Percentiles rank a stretch among this genome's conserved stretches.
Evolutionary conservation across 2,329 filamentous ascomycete genomes (phyloP).

Genomic region (Xylariaceae sp.): DNA sequence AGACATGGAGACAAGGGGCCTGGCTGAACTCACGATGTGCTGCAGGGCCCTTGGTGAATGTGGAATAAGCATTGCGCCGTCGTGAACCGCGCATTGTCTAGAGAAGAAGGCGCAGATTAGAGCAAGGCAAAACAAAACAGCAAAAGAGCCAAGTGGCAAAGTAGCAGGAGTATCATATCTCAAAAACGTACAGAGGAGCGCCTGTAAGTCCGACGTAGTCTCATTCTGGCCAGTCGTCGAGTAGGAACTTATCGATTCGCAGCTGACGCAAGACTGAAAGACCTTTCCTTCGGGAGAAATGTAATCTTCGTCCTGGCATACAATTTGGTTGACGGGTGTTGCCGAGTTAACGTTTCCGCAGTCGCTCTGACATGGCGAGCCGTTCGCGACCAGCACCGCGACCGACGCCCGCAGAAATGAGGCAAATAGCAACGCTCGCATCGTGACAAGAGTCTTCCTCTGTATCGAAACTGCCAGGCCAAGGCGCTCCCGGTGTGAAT

Average conservation of each 20-base stretch:
- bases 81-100: slow-evolving; percentile 56
- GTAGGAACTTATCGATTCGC: slow-evolving; percentile 48
- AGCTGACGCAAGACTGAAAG: slow-evolving; percentile 48
- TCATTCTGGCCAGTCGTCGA: slow-evolving; percentile 33
- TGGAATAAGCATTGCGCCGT: slow-evolving; percentile 51
- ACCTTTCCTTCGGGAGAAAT: slow-evolving; percentile 40
- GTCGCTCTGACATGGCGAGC: slow-evolving; percentile 44
- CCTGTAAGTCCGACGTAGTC: slow-evolving; percentile 45
- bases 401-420: slow-evolving; percentile 22
- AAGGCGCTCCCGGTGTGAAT: neutral
- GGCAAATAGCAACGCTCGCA: slow-evolving; percentile 19
- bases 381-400: slow-evolving; percentile 25
- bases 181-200: slow-evolving; percentile 47
- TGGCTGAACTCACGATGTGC: slow-evolving; percentile 43
- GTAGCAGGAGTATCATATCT: neutral
- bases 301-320: slow-evolving; percentile 42
- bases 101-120: slow-evolving; percentile 5
- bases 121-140: neutral
- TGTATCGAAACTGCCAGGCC: neutral
- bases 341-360: slow-evolving; percentile 50
- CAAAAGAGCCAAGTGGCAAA: too few species aligned
- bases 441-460: slow-evolving; percentile 15
- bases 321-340: slow-evolving; percentile 44
- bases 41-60: slow-evolving; percentile 42
- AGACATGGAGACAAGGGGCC: neutral